Evolutionary conservation across 2,329 filamentous ascomycete genomes (phyloP).

Genomic region (Verticillium nubilum): DNA sequence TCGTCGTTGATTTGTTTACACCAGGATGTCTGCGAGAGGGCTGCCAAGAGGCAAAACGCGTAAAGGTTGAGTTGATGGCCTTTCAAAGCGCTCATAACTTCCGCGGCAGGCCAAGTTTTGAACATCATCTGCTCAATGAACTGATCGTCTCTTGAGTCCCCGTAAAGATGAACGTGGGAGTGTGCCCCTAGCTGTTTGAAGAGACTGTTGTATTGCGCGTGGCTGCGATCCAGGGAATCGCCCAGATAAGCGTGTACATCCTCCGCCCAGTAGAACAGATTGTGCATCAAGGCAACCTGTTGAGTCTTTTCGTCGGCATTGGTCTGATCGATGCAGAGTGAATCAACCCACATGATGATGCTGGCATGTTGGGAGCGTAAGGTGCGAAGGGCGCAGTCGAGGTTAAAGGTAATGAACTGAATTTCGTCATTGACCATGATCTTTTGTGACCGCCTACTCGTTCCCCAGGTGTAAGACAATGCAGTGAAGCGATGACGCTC

Average conservation of each 20-base stretch:
- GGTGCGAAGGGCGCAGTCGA: slow-evolving; percentile 20
- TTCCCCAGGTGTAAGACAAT: slow-evolving; percentile 23
- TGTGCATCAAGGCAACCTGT: slow-evolving; percentile 6
- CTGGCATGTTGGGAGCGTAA: slow-evolving; percentile 9
- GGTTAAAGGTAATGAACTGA: slow-evolving; percentile 18
- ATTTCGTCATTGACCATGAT: slow-evolving; percentile 15
- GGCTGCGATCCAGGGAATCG: slow-evolving; percentile 8
- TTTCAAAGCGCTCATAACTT: background rate
- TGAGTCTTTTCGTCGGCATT: slow-evolving; percentile 4
- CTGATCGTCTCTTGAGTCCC: background rate
- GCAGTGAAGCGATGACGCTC: slow-evolving; percentile 12
- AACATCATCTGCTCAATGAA: background rate
- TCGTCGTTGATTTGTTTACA: background rate
- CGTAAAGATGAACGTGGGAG: background rate
- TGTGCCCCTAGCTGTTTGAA: background rate
- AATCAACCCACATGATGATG: slow-evolving; percentile 5
- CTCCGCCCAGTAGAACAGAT: slow-evolving; percentile 1
- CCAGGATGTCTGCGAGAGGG: background rate
- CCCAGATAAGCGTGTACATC: slow-evolving; percentile 5
- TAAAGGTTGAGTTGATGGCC: slow-evolving; percentile 4
- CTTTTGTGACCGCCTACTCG: slow-evolving; percentile 8
- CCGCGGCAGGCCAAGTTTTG: background rate
- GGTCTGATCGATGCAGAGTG: slow-evolving; percentile 6
- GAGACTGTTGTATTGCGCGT: background rate
- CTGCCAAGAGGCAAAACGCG: background rate